These are phyloP conservation scores for Periconia digitata DNA, from an alignment of 2,329 filamentous ascomycete genomes.

Conservation along the genomic window DNA sequence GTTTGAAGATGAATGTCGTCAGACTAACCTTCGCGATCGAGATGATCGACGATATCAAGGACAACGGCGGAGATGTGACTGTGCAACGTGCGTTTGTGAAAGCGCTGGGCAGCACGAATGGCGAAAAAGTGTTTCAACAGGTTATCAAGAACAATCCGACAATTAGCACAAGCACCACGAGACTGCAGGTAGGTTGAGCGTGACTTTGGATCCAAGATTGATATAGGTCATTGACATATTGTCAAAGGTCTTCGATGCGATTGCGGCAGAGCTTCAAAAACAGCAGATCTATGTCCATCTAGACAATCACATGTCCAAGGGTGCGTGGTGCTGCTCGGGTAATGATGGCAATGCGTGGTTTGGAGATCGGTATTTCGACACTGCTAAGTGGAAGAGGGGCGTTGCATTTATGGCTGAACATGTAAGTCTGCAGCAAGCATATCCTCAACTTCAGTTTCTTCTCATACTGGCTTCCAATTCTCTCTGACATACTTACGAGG, in stretches of 20 bases:
- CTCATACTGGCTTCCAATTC: not conserved
- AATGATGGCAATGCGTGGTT: conserved; percentile 63
- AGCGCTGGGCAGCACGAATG: conserved; percentile 47
- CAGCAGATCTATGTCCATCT: conserved; percentile 39
- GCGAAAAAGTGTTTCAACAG: conserved; percentile 51
- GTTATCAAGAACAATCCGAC: conserved; percentile 60
- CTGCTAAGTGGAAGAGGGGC: conserved; percentile 62
- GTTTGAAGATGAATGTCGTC: conserved; percentile 62
- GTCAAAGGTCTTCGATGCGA: conserved; percentile 51
- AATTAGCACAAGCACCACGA: conserved; percentile 53
- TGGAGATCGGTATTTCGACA: conserved; percentile 59
- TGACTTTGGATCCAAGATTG: not conserved
- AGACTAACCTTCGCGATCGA: conserved; percentile 65
- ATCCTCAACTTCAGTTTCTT: not conserved
- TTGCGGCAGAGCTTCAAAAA: conserved; percentile 56
- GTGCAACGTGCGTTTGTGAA: conserved; percentile 34
- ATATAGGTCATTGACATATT: not conserved
- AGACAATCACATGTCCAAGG: conserved; percentile 41
- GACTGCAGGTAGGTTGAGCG: conserved; percentile 41
- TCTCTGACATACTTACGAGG: not conserved
- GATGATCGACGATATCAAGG: conserved; percentile 50
- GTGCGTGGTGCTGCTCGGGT: conserved; percentile 33
- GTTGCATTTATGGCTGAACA: conserved; percentile 63
- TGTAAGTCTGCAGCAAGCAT: conserved; percentile 21
- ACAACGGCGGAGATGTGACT: conserved; percentile 35